Percentiles rank a stretch among this genome's conserved stretches.
Conservation (phyloP, 2,329 filamentous ascomycete genomes). For the Aspergillus proliferans region DNA sequence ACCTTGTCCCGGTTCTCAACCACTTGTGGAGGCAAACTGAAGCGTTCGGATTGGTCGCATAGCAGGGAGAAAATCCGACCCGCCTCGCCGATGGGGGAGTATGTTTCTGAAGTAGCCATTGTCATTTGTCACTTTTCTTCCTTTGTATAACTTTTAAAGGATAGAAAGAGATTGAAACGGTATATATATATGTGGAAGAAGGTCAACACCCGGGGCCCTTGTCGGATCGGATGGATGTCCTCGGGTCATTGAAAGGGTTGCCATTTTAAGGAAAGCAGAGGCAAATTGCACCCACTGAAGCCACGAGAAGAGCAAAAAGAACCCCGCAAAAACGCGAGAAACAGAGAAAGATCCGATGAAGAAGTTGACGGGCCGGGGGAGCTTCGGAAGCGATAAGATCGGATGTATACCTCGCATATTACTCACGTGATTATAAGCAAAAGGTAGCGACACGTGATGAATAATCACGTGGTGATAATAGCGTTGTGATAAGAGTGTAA, state of each 20-base stretch:
- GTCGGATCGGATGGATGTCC: neutral
- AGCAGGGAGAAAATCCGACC: slow-evolving; percentile 32
- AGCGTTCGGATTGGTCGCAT: slow-evolving; percentile 28
- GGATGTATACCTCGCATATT: slow-evolving; percentile 3
- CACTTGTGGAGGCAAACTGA: slow-evolving; percentile 28
- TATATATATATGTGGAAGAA: no score
- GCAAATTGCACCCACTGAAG: slow-evolving; percentile 1
- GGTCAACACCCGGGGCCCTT: neutral
- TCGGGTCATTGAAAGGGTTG: neutral
- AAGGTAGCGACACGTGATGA: neutral
- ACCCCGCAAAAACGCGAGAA: slow-evolving; percentile 4
- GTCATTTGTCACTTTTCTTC: neutral
- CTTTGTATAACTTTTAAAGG: neutral
- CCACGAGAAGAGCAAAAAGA: neutral
- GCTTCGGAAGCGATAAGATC: slow-evolving; percentile 11
- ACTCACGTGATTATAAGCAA: neutral
- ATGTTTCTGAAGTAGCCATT: slow-evolving; percentile 5
- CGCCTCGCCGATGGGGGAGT: slow-evolving; percentile 32
- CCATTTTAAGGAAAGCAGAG: neutral
- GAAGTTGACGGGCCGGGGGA: slow-evolving; percentile 2
- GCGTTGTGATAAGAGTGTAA: no score
- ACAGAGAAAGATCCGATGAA: slow-evolving; percentile 4
- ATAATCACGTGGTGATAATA: no score
- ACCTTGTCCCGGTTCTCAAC: slow-evolving; percentile 27
- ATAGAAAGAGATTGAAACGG: no score